Percentiles rank a stretch among this genome's conserved stretches.
These are phyloP conservation scores for Backusella westeae DNA, from an alignment of 192 early-diverging fungal species.

Conservation along the genomic window DNA sequence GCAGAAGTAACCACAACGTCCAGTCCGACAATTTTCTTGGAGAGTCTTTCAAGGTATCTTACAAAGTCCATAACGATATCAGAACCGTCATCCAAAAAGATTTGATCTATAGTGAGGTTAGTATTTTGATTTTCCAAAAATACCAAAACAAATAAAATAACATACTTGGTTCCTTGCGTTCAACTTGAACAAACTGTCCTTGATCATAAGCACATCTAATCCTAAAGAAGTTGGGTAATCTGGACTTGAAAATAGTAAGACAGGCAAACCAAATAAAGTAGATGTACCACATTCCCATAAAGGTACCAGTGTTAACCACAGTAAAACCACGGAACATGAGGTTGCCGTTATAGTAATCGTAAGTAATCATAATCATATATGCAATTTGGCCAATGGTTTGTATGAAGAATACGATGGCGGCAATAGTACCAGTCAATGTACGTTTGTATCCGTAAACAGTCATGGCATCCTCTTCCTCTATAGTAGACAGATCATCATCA, in stretches of 20 bases:
- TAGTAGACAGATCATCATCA: background rate
- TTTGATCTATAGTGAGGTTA: slow-evolving; percentile 18
- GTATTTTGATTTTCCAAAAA: background rate
- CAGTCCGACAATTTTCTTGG: slow-evolving; percentile 34
- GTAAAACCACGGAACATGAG: slow-evolving; percentile 35
- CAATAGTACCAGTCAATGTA: slow-evolving; percentile 37
- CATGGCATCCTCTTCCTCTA: slow-evolving; percentile 25
- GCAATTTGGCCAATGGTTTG: slow-evolving; percentile 36
- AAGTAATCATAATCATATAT: slow-evolving; percentile 38
- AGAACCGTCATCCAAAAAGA: slow-evolving; percentile 36
- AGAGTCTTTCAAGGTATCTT: slow-evolving; percentile 8
- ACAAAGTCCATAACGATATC: slow-evolving; percentile 34
- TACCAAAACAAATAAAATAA: background rate
- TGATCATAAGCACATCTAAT: slow-evolving; percentile 41
- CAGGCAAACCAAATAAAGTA: slow-evolving; percentile 44
- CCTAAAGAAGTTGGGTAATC: slow-evolving; percentile 51
- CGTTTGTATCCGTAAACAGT: slow-evolving; percentile 42
- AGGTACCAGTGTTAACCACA: slow-evolving; percentile 39
- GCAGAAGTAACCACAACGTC: slow-evolving; percentile 42
- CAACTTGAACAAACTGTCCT: slow-evolving; percentile 47
- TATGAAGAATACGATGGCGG: slow-evolving; percentile 32
- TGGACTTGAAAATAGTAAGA: slow-evolving; percentile 39
- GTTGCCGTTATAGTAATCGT: slow-evolving; percentile 46
- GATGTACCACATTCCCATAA: slow-evolving; percentile 52
- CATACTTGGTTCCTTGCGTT: slow-evolving; percentile 32